These are phyloP conservation scores for Antrodiella citrinella DNA, from an alignment of 768 basidiomycete genomes.

Conservation along the genomic window DNA sequence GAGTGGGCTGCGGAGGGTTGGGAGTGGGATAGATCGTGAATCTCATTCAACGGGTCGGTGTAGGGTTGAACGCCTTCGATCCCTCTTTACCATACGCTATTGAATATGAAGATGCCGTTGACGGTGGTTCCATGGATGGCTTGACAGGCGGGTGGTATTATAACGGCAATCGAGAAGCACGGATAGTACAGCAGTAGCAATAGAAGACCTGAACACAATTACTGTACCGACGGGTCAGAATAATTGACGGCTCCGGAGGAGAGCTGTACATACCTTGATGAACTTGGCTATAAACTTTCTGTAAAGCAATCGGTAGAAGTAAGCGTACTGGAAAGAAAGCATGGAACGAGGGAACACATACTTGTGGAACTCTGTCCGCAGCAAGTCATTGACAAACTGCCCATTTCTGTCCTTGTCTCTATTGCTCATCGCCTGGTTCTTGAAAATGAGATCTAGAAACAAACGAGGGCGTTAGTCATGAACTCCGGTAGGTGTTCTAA, in stretches of 20 bases:
- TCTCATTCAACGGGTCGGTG: not conserved
- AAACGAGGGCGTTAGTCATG: constrained; percentile 4
- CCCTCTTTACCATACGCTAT: too few relatives aligned
- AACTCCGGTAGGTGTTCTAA: constrained; percentile 1
- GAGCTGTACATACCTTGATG: constrained; percentile 52
- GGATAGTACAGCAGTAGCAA: not conserved
- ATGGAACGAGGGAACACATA: too few relatives aligned
- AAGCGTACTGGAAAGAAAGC: not conserved
- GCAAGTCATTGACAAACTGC: constrained; percentile 91
- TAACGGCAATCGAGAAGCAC: not conserved
- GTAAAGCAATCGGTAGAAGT: constrained; percentile 2
- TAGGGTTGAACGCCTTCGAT: not conserved
- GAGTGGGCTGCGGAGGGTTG: constrained; percentile 78
- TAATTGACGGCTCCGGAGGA: not conserved
- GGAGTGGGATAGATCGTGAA: constrained; percentile 42
- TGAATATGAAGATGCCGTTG: too few relatives aligned
- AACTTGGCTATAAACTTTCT: constrained; percentile 94
- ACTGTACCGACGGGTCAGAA: not conserved
- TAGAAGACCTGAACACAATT: not conserved
- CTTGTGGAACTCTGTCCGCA: constrained; percentile 93
- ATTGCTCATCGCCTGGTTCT: constrained; percentile 83
- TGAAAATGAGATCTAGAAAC: constrained; percentile 84
- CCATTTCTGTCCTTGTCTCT: constrained; percentile 56
- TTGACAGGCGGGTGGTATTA: not conserved
- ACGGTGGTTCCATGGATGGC: not conserved